These are phyloP conservation scores for Neurospora sp. DNA, from an alignment of 495 filamentous ascomycete genomes.

Conservation along the genomic window DNA sequence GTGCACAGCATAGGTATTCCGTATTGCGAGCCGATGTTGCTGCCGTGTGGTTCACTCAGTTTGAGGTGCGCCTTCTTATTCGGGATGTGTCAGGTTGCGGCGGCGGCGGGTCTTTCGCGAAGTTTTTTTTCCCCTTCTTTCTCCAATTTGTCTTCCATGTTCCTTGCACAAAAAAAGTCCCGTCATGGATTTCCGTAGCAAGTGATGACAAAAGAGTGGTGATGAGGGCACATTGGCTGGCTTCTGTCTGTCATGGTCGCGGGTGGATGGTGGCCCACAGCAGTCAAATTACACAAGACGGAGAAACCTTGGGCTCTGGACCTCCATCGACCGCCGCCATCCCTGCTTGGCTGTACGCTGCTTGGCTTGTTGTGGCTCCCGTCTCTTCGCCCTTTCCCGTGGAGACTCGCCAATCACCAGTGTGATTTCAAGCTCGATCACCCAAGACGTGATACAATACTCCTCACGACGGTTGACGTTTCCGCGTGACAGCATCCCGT, in stretches of 20 bases:
- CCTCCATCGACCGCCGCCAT: slow-evolving; percentile 11
- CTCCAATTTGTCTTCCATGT: not conserved
- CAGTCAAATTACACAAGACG: slow-evolving; percentile 3
- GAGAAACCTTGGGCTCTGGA: slow-evolving; percentile 10
- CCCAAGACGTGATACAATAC: not conserved
- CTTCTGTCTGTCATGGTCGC: not conserved
- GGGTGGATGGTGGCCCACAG: not conserved
- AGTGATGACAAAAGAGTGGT: not conserved
- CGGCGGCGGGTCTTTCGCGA: not conserved
- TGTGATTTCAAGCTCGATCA: not conserved
- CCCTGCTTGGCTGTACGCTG: not conserved
- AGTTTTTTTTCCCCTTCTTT: not conserved
- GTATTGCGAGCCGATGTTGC: not conserved
- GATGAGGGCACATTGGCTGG: not conserved
- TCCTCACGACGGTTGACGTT: not conserved
- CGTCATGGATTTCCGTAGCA: not conserved
- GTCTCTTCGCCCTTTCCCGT: not conserved
- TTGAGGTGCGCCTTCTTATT: not conserved
- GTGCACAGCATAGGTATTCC: not conserved
- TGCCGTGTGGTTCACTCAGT: not conserved
- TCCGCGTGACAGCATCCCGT: not conserved
- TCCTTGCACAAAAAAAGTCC: not conserved
- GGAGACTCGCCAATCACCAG: not conserved
- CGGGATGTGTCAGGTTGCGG: not conserved
- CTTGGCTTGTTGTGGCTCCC: not conserved